phyloP scores from a whole-genome alignment of 352 stramenopile genomes.

The Phytophthora brassicae region DNA sequence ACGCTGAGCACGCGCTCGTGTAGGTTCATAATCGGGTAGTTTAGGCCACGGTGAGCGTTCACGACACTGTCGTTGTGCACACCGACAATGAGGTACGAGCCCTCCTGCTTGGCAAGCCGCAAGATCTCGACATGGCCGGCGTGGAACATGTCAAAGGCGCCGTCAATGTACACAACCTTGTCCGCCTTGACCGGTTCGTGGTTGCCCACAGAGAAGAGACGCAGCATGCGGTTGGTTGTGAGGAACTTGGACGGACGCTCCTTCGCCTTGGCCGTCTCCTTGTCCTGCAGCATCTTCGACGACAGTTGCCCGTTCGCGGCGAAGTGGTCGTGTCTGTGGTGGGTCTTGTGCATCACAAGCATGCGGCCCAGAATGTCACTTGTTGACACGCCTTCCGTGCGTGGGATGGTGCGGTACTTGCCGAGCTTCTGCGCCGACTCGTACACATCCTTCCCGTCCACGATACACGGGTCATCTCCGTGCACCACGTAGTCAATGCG shows the following conservation, averaged over 20 bases:
- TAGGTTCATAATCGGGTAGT: conserved; percentile 98
- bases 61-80: conserved; percentile 95
- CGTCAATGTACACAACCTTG: conserved; percentile 98
- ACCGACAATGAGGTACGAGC: conserved; percentile 96
- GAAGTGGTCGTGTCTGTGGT: conserved; percentile 87
- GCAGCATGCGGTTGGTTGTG: conserved; percentile 95
- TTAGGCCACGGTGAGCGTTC: conserved; percentile 86
- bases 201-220: conserved; percentile 90
- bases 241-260: conserved; percentile 93
- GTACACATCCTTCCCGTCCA: conserved; percentile 99
- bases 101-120: conserved; percentile 90
- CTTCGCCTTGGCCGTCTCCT: conserved; percentile 34
- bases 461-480: conserved; percentile 98
- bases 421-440: conserved; percentile 95
- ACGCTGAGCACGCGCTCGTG: conserved; percentile 97
- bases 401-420: conserved; percentile 96
- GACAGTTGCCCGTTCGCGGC: conserved; percentile 73
- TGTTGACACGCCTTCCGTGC: conserved; percentile 96
- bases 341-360: conserved; percentile 95
- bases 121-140: conserved; percentile 96
- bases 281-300: conserved; percentile 62
- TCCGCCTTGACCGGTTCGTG: conserved; percentile 88
- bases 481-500: conserved; percentile 99
- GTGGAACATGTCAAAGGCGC: conserved; percentile 99
- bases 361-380: conserved; percentile 99